Evolutionary conservation across 129 eudicot species (phyloP), one percentile per base, ranked within the genome.

Genomic region (Arctium minus): DNA sequence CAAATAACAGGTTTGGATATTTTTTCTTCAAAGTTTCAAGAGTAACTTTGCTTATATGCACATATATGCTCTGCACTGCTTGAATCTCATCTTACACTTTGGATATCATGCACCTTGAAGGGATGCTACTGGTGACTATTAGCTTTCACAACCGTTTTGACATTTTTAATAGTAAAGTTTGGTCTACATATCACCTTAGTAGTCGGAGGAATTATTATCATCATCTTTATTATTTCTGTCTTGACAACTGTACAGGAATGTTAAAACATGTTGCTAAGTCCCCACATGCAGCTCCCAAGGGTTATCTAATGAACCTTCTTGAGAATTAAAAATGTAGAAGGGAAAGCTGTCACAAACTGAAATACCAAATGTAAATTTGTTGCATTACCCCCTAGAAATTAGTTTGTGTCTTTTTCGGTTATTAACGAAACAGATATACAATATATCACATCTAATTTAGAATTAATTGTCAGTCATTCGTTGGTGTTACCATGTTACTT

Each of bases 1-100:
- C 99, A 83, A 93, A 87, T 87, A 96, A 96, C 91, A 96, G 99
- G 99, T 93, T 72, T 30, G 15, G 22, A 13, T 18, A 17, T 40
- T 22, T 44, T n/a, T 69, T 82, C 44, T 42, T 71, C 22, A 76
- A 22, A 46, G 29, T 69, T 33, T n/a, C 68, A 48, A 70, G 5
- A 22, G 42, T 74, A 60, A 38, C 18, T 74, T 56, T 73, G 73
- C 79, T 15, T 83, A 36, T 48, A 48, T 50, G 77, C 29, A 70
- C 39, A 40, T 7, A 48, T 67, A 29, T 65, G 53, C 62, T 82
- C 64, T 75, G 68, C 5, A 42, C 29, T 81, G 80, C 27, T 75
- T 13, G 29, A 42, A 75, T 67, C 38, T 82, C 73, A 38, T 75
- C 48, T 65, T 74, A 32, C 2, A 65, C 44, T 67, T n/a, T 42